Percentiles rank a stretch among this genome's conserved stretches.
Evolutionary conservation across 1,284 basidiomycete species (phyloP).

Genomic region (Schizophyllum amplum): DNA sequence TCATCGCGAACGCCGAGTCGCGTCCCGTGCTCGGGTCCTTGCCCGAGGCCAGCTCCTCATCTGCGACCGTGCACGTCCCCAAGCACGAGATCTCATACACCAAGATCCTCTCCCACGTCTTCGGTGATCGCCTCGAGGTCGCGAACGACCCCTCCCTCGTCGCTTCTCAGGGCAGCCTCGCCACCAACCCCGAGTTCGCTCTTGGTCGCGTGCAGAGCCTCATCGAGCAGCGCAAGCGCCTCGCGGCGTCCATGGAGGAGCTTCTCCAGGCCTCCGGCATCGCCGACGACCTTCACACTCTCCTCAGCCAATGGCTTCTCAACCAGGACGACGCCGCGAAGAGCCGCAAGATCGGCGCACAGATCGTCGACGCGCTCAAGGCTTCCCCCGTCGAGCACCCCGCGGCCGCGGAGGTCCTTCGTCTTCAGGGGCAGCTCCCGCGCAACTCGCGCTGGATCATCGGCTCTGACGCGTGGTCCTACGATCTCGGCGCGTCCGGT

Average conservation of each 20-base stretch:
- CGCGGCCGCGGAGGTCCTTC: conserved; percentile 48
- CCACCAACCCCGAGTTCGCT: conserved; percentile 90
- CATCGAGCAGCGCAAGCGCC: conserved; percentile 60
- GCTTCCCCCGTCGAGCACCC: conserved; percentile 32
- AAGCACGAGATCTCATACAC: conserved; percentile 91
- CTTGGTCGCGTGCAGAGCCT: conserved; percentile 86
- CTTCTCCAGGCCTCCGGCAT: conserved; percentile 43
- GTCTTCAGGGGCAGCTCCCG: conserved; percentile 54
- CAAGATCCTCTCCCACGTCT: conserved; percentile 79
- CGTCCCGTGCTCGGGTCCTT: neutral
- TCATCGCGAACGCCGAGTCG: neutral
- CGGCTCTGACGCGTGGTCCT: conserved; percentile 96
- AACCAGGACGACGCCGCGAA: conserved; percentile 50
- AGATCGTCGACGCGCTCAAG: conserved; percentile 52
- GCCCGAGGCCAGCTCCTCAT: neutral
- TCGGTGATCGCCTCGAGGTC: conserved; percentile 78
- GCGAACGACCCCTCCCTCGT: conserved; percentile 79
- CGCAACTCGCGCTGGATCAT: conserved; percentile 88
- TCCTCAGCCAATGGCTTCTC: conserved; percentile 72
- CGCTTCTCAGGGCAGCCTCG: conserved; percentile 55
- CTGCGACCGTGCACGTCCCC: conserved; percentile 40
- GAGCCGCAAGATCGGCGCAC: conserved; percentile 51
- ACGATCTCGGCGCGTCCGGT: conserved; percentile 94
- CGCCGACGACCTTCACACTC: conserved; percentile 55
- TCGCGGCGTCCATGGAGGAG: conserved; percentile 55